Conservation (phyloP, 371 early-diverging fungal genomes). For the Rhizopus microsporus region DNA sequence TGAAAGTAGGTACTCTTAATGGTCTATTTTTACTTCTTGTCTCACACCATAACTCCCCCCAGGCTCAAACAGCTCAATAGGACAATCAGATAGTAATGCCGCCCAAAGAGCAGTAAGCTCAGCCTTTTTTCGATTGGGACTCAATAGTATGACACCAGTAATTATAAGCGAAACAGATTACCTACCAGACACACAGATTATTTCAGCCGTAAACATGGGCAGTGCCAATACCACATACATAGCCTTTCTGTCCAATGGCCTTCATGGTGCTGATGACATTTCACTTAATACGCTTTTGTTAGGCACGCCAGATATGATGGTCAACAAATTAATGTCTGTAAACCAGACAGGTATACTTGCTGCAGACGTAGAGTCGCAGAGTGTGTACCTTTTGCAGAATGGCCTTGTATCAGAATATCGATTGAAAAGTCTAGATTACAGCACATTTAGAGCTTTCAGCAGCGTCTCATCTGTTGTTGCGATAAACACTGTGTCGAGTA, state of each 20-base stretch:
- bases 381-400: not conserved
- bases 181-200: not conserved
- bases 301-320: not conserved
- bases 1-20: not conserved
- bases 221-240: not conserved
- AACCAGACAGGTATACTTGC: not conserved
- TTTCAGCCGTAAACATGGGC: slow-evolving; percentile 3
- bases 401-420: not conserved
- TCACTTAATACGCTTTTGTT: not conserved
- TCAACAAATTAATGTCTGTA: not conserved
- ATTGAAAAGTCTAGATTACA: not conserved
- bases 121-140: not conserved
- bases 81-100: not conserved
- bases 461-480: no score
- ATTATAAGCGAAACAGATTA: not conserved
- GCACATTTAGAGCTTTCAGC: not conserved
- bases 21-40: no score
- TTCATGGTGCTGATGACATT: not conserved
- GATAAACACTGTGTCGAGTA: no score
- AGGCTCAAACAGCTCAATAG: no score
- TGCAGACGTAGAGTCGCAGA: not conserved
- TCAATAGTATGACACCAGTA: not conserved
- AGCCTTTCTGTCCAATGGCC: not conserved
- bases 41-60: no score
- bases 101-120: not conserved